These are phyloP conservation scores for Acrocalymma vagum DNA, from an alignment of 2,329 filamentous ascomycete genomes.

Conservation along the genomic window DNA sequence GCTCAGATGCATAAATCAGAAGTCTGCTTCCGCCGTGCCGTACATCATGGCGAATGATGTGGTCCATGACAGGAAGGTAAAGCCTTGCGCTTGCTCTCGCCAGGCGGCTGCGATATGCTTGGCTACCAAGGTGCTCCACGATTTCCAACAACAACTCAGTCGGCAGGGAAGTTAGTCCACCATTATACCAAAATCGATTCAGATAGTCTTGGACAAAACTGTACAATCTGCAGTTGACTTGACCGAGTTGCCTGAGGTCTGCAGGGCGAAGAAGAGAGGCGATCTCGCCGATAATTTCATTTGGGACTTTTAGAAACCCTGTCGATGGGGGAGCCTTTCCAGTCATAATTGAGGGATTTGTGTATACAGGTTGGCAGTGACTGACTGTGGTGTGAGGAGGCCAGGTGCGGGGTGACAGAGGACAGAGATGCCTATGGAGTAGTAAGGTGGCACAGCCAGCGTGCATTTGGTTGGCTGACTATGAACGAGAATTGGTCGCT, in stretches of 20 bases:
- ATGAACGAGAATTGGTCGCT: too few relatives aligned
- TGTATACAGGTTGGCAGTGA: too few relatives aligned
- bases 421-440: too few relatives aligned
- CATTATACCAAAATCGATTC: slow-evolving; percentile 9
- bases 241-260: slow-evolving; percentile 11
- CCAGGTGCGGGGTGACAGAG: too few relatives aligned
- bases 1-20: slow-evolving; percentile 17
- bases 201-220: slow-evolving; percentile 12
- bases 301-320: slow-evolving; percentile 13
- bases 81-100: slow-evolving; percentile 15
- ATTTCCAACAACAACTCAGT: slow-evolving; percentile 18
- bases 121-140: slow-evolving; percentile 10
- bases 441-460: too few relatives aligned
- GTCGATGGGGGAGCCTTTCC: too few relatives aligned
- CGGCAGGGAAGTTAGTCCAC: slow-evolving; percentile 11
- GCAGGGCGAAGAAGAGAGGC: slow-evolving; percentile 8
- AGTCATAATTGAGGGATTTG: too few relatives aligned
- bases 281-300: slow-evolving; percentile 14
- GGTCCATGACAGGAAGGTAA: slow-evolving; percentile 16
- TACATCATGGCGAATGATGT: slow-evolving; percentile 16
- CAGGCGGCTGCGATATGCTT: slow-evolving; percentile 13
- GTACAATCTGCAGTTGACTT: slow-evolving; percentile 9
- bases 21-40: slow-evolving; percentile 12
- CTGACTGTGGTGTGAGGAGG: too few relatives aligned
- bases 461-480: too few relatives aligned